Percentiles rank a stretch among this genome's conserved stretches.
Conservation (phyloP, 2,329 filamentous ascomycete genomes). For the Coleophoma cylindrospora region DNA sequence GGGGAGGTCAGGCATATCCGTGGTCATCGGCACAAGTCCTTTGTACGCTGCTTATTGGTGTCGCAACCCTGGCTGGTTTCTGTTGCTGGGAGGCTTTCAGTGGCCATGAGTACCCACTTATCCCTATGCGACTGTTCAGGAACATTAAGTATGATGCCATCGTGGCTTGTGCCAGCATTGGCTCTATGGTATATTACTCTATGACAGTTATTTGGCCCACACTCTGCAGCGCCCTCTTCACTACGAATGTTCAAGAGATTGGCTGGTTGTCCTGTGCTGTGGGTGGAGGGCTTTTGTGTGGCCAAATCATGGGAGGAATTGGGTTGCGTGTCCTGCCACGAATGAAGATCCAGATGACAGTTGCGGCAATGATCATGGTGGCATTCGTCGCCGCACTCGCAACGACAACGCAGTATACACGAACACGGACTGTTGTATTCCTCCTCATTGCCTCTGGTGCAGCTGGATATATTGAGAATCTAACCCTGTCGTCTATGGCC, state of each 20-base stretch:
- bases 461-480: slow-evolving; percentile 34
- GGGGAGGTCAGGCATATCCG: slow-evolving; percentile 31
- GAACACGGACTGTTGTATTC: slow-evolving; percentile 24
- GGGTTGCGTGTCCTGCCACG: slow-evolving; percentile 4
- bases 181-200: slow-evolving; percentile 28
- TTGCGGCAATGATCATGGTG: slow-evolving; percentile 9
- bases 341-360: slow-evolving; percentile 9
- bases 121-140: slow-evolving; percentile 30
- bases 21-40: slow-evolving; percentile 33
- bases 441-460: slow-evolving; percentile 26
- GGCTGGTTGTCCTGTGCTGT: slow-evolving; percentile 12
- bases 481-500: slow-evolving; percentile 36
- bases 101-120: slow-evolving; percentile 25
- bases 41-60: slow-evolving; percentile 10
- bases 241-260: slow-evolving; percentile 2
- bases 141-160: slow-evolving; percentile 28
- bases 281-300: slow-evolving; percentile 4
- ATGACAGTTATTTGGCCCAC: slow-evolving; percentile 28
- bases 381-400: slow-evolving; percentile 7
- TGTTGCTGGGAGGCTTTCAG: slow-evolving; percentile 16
- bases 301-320: slow-evolving; percentile 8
- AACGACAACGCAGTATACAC: background rate
- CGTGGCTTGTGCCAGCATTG: slow-evolving; percentile 23
- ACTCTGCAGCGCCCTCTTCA: slow-evolving; percentile 6
- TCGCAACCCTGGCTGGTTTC: slow-evolving; percentile 11